These are phyloP conservation scores for Baffinella frigidus DNA, from an alignment of 208 protist species.

Conservation along the genomic window DNA sequence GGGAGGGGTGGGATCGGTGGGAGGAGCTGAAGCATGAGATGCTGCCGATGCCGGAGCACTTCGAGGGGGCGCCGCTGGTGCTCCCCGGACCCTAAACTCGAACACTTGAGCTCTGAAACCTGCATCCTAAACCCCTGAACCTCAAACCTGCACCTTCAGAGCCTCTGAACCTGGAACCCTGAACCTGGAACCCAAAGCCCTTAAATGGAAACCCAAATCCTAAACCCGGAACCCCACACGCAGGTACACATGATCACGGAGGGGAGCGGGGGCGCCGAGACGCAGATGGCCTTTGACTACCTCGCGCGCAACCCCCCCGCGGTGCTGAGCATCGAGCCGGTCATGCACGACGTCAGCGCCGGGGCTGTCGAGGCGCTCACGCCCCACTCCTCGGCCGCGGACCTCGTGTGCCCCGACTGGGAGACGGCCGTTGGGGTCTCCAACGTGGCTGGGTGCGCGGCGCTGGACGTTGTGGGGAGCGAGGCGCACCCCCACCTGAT, in stretches of 20 bases:
- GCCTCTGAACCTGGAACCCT: no score
- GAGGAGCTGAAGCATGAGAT: background rate
- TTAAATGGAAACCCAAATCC: no score
- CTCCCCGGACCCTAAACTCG: no score
- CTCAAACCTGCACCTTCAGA: no score
- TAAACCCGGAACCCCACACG: background rate
- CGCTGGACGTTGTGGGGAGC: background rate
- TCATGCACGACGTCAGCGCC: background rate
- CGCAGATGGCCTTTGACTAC: background rate
- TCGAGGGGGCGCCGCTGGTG: no score
- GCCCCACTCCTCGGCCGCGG: background rate
- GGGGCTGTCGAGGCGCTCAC: background rate
- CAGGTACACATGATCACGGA: conserved; percentile 1
- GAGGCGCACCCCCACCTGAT: background rate
- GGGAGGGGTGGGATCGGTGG: background rate
- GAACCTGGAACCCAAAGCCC: no score
- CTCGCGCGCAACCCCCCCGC: background rate
- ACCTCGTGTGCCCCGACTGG: background rate
- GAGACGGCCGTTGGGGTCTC: background rate
- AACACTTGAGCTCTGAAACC: no score
- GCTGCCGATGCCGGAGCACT: background rate
- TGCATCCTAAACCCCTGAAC: no score
- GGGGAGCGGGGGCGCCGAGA: background rate
- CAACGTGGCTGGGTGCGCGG: background rate
- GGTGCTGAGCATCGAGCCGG: background rate